Evolutionary conservation across 2,329 filamentous ascomycete species (phyloP), one percentile per base, ranked within the genome.

Genomic region (Penicillium italicum): DNA sequence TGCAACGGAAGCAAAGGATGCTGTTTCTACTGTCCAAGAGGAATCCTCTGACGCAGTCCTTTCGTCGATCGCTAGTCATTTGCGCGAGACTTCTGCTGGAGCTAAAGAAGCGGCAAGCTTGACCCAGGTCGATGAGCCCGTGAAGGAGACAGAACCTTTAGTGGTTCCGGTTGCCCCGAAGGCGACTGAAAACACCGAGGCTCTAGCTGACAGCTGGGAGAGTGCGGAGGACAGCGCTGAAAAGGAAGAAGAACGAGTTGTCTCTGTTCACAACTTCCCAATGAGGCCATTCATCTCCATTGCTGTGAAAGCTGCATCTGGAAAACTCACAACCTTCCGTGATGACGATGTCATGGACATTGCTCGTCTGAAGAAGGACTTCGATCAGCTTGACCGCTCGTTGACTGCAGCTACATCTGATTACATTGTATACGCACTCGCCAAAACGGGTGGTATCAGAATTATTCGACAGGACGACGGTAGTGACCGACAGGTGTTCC

Each of bases 231-330:
- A 84, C 53, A 68, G 69, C 44, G 82, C 84, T 33, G 88, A 91
- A 71, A 85, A 88, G 63, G 85, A 86, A 56, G 82, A 85, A 49
- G 74, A 83, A 4, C 77, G 80, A 43, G 81, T 85, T 26, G 85
- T 96, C 62, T 87, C 84, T 70, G 92, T 97, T 44, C 94, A 90
- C 78, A 96, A 96, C 73, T 96, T 99, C 73, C 94, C 94, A 16
- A 91, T 99, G 87, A 90, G 89, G 73, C 94, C 94, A 4, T 99
- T 95, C 81, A 92, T 96, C 62, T 89, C 92, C 20, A 94, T 99
- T 69, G 86, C 84, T 12, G 83, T 97, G 65, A 75, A 75, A 50
- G 60, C 70, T 20, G 60, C 66, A 50, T 46, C 67, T 37, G 65
- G 64, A 73, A 81, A 68, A 70, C 74, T 75, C 79, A 85, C 70